phyloP scores from a whole-genome alignment of 345 rosid species.

The Citrus glauca region DNA sequence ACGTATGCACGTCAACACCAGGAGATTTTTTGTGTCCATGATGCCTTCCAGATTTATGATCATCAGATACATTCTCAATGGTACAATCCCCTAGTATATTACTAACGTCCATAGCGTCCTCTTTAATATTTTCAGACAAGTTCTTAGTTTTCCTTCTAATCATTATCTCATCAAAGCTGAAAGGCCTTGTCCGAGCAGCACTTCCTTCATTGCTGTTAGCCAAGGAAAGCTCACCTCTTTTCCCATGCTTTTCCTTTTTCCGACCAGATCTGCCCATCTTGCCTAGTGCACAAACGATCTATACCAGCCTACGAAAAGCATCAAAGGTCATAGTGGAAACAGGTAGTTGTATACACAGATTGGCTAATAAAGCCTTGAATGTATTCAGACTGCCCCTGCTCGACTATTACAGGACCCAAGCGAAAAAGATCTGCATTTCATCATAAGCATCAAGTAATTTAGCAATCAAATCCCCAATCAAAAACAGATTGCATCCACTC shows the following conservation, averaged over 20 bases:
- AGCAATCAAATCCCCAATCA: background rate
- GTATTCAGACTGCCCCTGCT: background rate
- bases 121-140: slow-evolving; percentile 36
- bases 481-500: background rate
- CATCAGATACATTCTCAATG: slow-evolving; percentile 31
- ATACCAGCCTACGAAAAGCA: background rate
- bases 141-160: slow-evolving; percentile 54
- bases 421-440: background rate
- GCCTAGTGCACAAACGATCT: slow-evolving; percentile 2
- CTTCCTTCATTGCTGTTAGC: slow-evolving; percentile 42
- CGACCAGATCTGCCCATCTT: slow-evolving; percentile 54
- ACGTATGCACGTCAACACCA: slow-evolving; percentile 20
- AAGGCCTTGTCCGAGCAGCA: slow-evolving; percentile 90
- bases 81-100: slow-evolving; percentile 15
- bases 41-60: slow-evolving; percentile 28
- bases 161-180: slow-evolving; percentile 77
- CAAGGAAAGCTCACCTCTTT: slow-evolving; percentile 17
- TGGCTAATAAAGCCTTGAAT: background rate
- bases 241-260: slow-evolving; percentile 37
- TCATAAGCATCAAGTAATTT: background rate
- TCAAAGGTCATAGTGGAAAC: background rate
- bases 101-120: slow-evolving; percentile 20
- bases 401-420: background rate
- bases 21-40: slow-evolving; percentile 22
- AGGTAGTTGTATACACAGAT: background rate